Base-by-base conservation (phyloP, 768 basidiomycete genomes). In the Tremella mesenterica region DNA sequence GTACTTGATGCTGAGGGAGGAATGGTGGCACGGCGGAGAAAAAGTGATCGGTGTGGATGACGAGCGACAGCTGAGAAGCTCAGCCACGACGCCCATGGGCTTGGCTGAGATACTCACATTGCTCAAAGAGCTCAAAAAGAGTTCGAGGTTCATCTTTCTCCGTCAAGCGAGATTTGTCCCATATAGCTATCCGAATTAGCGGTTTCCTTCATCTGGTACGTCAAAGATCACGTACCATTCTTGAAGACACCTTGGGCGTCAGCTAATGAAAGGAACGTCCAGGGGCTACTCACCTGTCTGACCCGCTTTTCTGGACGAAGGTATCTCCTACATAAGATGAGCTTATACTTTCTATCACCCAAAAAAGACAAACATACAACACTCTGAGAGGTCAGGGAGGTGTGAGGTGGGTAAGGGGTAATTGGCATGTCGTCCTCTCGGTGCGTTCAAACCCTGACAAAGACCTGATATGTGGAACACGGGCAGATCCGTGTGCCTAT, bases 61-160 rank as follows among this genome's bases (percentile, higher is more conserved):
- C 67, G 54, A n/a, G 61, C 67, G 33, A 68, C 67, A 27, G 69
- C 71, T 73, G 53, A 38, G n/a, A 9, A 21, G 16, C 38, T 46
- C 48, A 31, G 38, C 30, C 18, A 16, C 28, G 16, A 2, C 52
- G 33, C 21, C n/a, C 6, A 34, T 14, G 13, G 9, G 20, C 39
- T 33, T 25, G 26, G 10, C 4, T 0, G 23, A 43, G 34, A 43
- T 7, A 54, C 65, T 56, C 53, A 73, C 65, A 60, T 30, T 61
- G 60, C 18, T 73, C 71, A 50, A 73, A 70, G 7, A 73, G 48
- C 54, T 73, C 65, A 54, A 60, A 57, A 9, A 65, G 46, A 4
- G 69, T 65, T 7, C 50, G 46, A 2, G 69, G 69, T 48, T 69
- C 56, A 2, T 54, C 56, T 8, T 58, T 50, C 13, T 46, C 48